Evolutionary conservation across 345 rosid species (phyloP), one percentile per base, ranked within the genome.

Genomic region (Orychophragmus violaceus): DNA sequence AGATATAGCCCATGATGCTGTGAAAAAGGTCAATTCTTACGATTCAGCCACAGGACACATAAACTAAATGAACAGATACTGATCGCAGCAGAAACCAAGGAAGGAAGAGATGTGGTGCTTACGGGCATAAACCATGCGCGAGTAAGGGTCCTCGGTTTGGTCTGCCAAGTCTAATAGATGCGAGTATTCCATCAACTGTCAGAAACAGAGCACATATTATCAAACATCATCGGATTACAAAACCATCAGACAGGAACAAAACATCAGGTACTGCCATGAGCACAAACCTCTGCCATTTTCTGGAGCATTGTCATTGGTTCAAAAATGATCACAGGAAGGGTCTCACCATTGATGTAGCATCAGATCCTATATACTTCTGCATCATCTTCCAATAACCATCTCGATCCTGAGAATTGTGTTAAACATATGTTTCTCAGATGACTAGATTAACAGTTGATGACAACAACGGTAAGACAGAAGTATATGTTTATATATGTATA

Each of bases 301-400:
- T 94, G 99, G 57, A 90, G 77, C 91, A 87, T 91, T 36, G 99
- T 82, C 87, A 82, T 80, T 67, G 99, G 99, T 75, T 94, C 97
- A 76, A 86, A 90, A 62, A 90, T 94, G 62, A 94, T 75, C 11
- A 94, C 99, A 3, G 97, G 99, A 65, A 94, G 93, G 5, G 97
- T 91, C n/a, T n/a, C 75, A 94, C 99, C 97, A 94, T 78, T 2
- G 99, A 94, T 49, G 97, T 91, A 46, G 91, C 85, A 74, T 94
- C 99, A 55, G 97, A 65, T 45, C 99, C 99, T 62, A 88, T 74
- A 45, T 91, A 91, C 49, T 88, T 94, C 45, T 91, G 99, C 99
- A 94, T 94, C 90, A 85, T 94, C 83, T 87, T 94, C 97, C 99
- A 94, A 58, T 90, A 87, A 49, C 95, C 69, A 25, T 94, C 99